Percentiles rank a stretch among this genome's conserved stretches.
Evolutionary conservation across 805 yeast genomes (phyloP).

Genomic region (Metschnikowia baotianmanensis): DNA sequence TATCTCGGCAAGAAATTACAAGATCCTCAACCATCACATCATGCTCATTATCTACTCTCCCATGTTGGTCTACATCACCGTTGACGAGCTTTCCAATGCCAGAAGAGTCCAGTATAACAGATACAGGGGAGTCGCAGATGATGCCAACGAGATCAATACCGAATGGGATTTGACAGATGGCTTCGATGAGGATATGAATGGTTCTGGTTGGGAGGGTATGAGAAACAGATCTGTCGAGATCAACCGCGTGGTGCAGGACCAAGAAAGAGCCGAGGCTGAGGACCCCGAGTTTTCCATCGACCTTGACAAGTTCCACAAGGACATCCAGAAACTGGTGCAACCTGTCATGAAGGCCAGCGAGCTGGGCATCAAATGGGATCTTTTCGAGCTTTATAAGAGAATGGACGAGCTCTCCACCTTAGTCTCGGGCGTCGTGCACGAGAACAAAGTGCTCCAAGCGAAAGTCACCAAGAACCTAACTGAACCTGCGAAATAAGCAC

Average conservation of each 20-base stretch:
- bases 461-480: background rate
- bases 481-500: background rate
- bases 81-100: conserved; percentile 65
- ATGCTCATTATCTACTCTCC: conserved; percentile 73
- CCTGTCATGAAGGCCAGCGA: conserved; percentile 56
- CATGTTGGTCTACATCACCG: conserved; percentile 54
- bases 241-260: conserved; percentile 41
- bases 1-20: conserved; percentile 34
- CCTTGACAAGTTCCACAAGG: conserved; percentile 47
- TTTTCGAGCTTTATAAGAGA: conserved; percentile 51
- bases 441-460: conserved; percentile 27
- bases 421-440: conserved; percentile 38
- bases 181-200: conserved; percentile 36
- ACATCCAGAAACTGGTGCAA: conserved; percentile 51
- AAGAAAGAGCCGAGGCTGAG: conserved; percentile 58
- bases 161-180: conserved; percentile 89
- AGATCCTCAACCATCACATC: conserved; percentile 48
- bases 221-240: conserved; percentile 40
- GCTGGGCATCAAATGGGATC: conserved; percentile 63
- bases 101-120: conserved; percentile 72
- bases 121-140: conserved; percentile 61
- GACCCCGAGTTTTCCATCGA: conserved; percentile 69
- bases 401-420: conserved; percentile 45
- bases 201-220: conserved; percentile 36
- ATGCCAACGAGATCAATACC: conserved; percentile 71